Percentiles rank a stretch among this genome's conserved stretches.
Evolutionary conservation across 345 rosid species (phyloP).

Genomic region (Toxicodendron radicans): DNA sequence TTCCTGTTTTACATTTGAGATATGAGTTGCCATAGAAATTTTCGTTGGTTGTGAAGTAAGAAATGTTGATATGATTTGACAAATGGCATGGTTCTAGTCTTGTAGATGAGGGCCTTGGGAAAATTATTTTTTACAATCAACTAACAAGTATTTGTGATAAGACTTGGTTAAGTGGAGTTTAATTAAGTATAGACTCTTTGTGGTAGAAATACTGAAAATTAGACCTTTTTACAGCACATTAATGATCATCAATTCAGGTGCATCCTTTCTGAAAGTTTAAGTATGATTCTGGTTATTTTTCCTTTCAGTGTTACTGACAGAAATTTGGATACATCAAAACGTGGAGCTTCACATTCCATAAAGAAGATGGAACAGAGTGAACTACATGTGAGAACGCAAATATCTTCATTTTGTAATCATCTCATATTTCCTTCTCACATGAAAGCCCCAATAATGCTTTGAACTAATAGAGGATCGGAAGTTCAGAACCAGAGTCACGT

Average conservation of each 20-base stretch:
- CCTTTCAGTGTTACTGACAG: constrained; percentile 68
- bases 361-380: constrained; percentile 39
- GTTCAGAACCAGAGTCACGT: background rate
- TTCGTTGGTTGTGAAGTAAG: too few relatives aligned
- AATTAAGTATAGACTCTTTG: background rate
- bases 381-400: constrained; percentile 43
- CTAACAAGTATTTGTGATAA: background rate
- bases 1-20: background rate
- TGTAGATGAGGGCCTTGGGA: too few relatives aligned
- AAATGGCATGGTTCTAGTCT: too few relatives aligned
- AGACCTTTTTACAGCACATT: background rate
- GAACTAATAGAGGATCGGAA: background rate
- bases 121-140: too few relatives aligned
- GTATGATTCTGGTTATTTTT: constrained; percentile 10
- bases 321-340: constrained; percentile 38
- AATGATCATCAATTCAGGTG: constrained; percentile 8
- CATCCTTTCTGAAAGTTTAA: constrained; percentile 11
- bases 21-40: background rate
- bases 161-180: background rate
- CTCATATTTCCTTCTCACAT: constrained; percentile 8
- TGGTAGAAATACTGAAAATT: background rate
- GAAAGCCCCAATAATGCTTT: background rate
- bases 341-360: constrained; percentile 26
- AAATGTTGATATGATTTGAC: too few relatives aligned
- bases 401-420: constrained; percentile 3